Percentiles rank a stretch among this genome's conserved stretches.
Conservation (phyloP, 2,329 filamentous ascomycete genomes). For the Cercospora brassicicola region DNA sequence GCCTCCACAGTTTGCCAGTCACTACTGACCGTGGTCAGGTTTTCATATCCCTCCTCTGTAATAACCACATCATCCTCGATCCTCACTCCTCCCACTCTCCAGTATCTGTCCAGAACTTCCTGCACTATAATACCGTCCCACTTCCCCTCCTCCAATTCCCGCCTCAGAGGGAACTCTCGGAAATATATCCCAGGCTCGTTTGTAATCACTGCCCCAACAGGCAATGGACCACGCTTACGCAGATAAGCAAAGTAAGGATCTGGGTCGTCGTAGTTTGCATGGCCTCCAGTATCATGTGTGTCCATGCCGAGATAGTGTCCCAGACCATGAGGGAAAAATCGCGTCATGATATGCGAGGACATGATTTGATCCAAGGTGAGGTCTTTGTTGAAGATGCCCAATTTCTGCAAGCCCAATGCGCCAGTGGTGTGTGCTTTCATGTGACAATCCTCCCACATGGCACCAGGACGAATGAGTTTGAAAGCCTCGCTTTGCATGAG, state of each 20-base stretch:
- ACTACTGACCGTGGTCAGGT: constrained; percentile 75
- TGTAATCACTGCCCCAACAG: constrained; percentile 74
- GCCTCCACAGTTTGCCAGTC: constrained; percentile 45
- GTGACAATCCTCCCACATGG: constrained; percentile 80
- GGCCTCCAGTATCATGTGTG: constrained; percentile 53
- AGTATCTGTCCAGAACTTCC: constrained; percentile 66
- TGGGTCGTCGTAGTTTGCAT: constrained; percentile 60
- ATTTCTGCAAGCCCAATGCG: constrained; percentile 71
- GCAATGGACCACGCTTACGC: constrained; percentile 60
- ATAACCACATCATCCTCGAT: constrained; percentile 88
- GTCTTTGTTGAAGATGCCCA: constrained; percentile 65
- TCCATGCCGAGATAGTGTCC: constrained; percentile 56
- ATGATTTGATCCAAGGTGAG: constrained; percentile 47
- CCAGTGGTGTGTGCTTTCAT: constrained; percentile 76
- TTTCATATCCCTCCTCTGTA: constrained; percentile 75
- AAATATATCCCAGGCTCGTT: constrained; percentile 92
- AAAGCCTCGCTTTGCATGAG: constrained; percentile 84
- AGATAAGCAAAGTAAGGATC: constrained; percentile 87
- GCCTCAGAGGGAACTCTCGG: constrained; percentile 69
- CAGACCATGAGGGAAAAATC: constrained; percentile 54
- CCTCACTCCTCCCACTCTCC: constrained; percentile 79
- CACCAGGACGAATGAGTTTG: constrained; percentile 68
- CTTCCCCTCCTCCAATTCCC: constrained; percentile 62
- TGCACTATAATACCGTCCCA: constrained; percentile 66
- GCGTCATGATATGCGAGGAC: constrained; percentile 47